Base-by-base conservation (phyloP, 129 eudicot species). In the Chrysanthemum makinoi region DNA sequence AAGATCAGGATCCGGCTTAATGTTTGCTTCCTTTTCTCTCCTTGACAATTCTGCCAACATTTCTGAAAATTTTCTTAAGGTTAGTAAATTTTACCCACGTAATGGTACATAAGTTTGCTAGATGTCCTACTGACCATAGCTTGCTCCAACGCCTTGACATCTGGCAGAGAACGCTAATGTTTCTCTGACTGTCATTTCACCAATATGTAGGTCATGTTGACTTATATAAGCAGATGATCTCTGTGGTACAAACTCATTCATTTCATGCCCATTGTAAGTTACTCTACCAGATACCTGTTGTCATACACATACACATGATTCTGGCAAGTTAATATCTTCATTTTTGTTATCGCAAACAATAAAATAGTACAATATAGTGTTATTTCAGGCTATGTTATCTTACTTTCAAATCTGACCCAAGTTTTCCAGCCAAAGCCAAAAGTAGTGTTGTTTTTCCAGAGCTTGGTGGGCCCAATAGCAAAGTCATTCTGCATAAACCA, bases 381-480 rank as follows among this genome's bases (percentile, higher is more conserved):
- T 15, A 52, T 52, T 52, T 52, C 5, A 13, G 57, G 57, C 57
- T 33, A 60, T 35, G 52, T 56, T 73, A 60, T 62, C 85, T 76
- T 73, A 87, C 94, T 76, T 87, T 56, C 47, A 87, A 85, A 75
- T 84, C 94, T 12, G 82, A 65, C 58, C 72, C 89, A 24, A 87
- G 89, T 82, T 87, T 84, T 79, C 94, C 89, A 13, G 86, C 88
- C 83, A 91, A 76, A 64, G 96, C 97, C 72, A 88, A 68, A 74
- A 88, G 83, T 70, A 91, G 74, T 35, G 97, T 83, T 3, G 97
- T 91, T 72, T 91, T 91, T 28, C 97, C 97, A 0, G 97, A 91
- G 72, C 89, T 84, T 62, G 97, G 97, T 33, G 97, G 97, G 20
- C 97, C 97, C 77, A 91, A 72, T 58, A 91, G 85, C 78, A 91